phyloP scores from a whole-genome alignment of 345 rosid genomes.

The Dipteronia dyeriana region DNA sequence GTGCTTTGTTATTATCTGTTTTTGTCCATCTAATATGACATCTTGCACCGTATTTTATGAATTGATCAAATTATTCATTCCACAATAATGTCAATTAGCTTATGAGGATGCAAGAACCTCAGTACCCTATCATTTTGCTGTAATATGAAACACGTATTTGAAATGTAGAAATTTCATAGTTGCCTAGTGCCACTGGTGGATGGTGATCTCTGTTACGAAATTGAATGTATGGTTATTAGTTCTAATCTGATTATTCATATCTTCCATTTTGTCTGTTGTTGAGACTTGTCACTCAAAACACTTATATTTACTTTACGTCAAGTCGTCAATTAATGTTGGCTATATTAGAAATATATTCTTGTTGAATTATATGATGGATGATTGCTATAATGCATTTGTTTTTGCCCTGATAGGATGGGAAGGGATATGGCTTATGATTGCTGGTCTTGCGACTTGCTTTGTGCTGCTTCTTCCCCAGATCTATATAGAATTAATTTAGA shows the following conservation, averaged over 20 bases:
- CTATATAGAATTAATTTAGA: conserved; percentile 91
- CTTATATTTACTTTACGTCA: no score
- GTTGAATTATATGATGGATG: neutral
- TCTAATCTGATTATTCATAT: neutral
- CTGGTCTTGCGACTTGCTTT: conserved; percentile 97
- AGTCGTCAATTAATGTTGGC: neutral
- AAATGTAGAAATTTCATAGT: neutral
- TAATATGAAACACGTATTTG: neutral
- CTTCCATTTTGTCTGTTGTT: neutral
- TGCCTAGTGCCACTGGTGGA: neutral
- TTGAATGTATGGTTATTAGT: neutral
- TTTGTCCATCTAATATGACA: neutral
- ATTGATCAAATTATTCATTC: no score
- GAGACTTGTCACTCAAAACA: neutral
- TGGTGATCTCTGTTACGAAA: neutral
- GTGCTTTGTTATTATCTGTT: conserved; percentile 7
- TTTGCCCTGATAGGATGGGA: conserved; percentile 68
- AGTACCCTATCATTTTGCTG: neutral
- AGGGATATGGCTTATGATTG: conserved; percentile 79
- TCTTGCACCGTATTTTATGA: neutral
- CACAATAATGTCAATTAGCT: no score
- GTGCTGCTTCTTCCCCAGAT: conserved; percentile 98
- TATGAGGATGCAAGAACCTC: neutral
- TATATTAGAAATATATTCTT: neutral
- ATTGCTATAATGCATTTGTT: neutral